Percentiles rank a stretch among this genome's conserved stretches.
phyloP scores from a whole-genome alignment of 805 yeast species.

The Wickerhamomyces canadensis region DNA sequence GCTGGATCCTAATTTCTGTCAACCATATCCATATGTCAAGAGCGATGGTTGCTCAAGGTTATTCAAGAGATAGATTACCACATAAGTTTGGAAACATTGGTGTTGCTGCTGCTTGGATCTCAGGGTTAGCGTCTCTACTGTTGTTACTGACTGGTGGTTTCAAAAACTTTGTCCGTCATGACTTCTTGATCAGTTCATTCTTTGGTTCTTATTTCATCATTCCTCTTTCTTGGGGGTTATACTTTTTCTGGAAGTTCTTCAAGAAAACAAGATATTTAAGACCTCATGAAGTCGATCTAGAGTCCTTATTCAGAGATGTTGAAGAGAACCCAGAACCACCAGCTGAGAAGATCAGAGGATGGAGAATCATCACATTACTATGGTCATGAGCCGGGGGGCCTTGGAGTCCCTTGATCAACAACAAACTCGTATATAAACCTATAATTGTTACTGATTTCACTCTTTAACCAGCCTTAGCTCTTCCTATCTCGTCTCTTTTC shows the following conservation, averaged over 20 bases:
- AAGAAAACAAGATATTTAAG: slow-evolving; percentile 28
- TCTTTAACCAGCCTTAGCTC: no score
- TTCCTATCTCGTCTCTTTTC: no score
- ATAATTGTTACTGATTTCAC: no score
- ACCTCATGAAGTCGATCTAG: slow-evolving; percentile 38
- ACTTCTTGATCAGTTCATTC: slow-evolving; percentile 17
- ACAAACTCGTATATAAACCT: no score
- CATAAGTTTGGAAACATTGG: slow-evolving; percentile 10
- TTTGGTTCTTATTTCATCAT: slow-evolving; percentile 16
- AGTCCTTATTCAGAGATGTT: slow-evolving; percentile 26
- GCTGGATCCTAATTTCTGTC: slow-evolving; percentile 28
- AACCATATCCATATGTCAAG: slow-evolving; percentile 28
- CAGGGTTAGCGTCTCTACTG: slow-evolving; percentile 22
- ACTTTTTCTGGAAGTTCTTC: slow-evolving; percentile 28
- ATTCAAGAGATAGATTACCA: slow-evolving; percentile 18
- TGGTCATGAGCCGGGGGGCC: no score
- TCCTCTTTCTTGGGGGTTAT: slow-evolving; percentile 28
- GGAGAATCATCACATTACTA: no score
- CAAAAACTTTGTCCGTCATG: slow-evolving; percentile 28
- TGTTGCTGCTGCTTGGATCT: slow-evolving; percentile 29
- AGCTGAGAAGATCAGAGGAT: slow-evolving; percentile 11
- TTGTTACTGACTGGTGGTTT: slow-evolving; percentile 33
- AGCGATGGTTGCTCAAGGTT: slow-evolving; percentile 36
- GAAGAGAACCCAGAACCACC: slow-evolving; percentile 27
- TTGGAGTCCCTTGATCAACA: no score